These are phyloP conservation scores for Endoconidiophora polonica DNA, from an alignment of 2,329 filamentous ascomycete genomes.

Conservation along the genomic window DNA sequence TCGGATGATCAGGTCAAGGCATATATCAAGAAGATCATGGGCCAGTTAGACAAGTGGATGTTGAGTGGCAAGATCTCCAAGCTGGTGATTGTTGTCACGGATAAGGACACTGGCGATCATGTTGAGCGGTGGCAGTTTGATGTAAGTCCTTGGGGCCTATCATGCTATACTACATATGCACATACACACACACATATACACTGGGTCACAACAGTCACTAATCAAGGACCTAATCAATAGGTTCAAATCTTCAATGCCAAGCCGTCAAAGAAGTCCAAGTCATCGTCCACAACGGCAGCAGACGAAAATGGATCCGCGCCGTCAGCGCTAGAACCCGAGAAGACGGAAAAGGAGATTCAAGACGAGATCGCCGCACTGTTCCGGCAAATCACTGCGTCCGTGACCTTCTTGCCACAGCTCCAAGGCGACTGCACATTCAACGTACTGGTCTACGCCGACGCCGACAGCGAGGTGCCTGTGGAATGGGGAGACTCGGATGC, in stretches of 20 bases:
- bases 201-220: conserved; percentile 1
- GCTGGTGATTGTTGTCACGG: conserved; percentile 88
- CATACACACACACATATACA: conserved; percentile 9
- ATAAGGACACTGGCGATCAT: conserved; percentile 91
- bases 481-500: conserved; percentile 98
- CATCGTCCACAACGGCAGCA: conserved; percentile 25
- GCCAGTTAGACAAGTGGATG: conserved; percentile 96
- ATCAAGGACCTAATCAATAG: conserved; percentile 15
- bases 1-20: conserved; percentile 96
- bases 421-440: conserved; percentile 92
- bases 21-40: conserved; percentile 99
- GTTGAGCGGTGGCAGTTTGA: conserved; percentile 98
- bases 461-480: conserved; percentile 87
- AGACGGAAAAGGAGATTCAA: conserved; percentile 88
- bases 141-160: conserved; percentile 29
- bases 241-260: conserved; percentile 24
- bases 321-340: conserved; percentile 35
- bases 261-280: conserved; percentile 29
- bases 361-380: conserved; percentile 93
- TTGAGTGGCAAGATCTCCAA: conserved; percentile 91
- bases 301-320: conserved; percentile 42
- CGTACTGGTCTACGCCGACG: conserved; percentile 92
- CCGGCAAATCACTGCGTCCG: conserved; percentile 91
- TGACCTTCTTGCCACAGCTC: conserved; percentile 89
- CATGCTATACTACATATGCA: too few relatives aligned